Percentiles rank a stretch among this genome's conserved stretches.
phyloP scores from a whole-genome alignment of 78 protist genomes.

The Dictyostelium purpureum region DNA sequence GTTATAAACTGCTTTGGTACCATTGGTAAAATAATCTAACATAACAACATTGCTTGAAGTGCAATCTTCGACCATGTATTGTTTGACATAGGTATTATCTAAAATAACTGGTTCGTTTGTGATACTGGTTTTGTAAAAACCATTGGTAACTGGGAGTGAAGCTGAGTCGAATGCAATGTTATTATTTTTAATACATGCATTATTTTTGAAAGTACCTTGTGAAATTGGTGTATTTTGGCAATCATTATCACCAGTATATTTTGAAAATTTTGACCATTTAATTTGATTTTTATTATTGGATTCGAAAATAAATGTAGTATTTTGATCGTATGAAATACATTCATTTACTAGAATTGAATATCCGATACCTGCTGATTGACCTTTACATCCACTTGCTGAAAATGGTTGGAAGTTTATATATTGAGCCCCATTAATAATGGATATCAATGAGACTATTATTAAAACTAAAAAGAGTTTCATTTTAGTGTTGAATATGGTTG shows the following conservation, averaged over 20 bases:
- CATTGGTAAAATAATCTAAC: neutral
- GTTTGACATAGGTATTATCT: neutral
- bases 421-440: no score
- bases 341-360: neutral
- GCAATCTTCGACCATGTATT: neutral
- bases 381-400: neutral
- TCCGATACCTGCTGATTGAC: neutral
- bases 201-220: neutral
- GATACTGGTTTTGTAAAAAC: neutral
- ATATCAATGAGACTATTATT: no score
- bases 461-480: no score
- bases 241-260: neutral
- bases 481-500: no score
- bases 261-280: neutral
- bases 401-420: neutral
- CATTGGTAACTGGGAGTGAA: neutral
- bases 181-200: neutral
- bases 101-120: neutral
- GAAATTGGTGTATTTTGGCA: neutral
- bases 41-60: neutral
- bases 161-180: neutral
- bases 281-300: neutral
- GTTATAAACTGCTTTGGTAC: neutral
- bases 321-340: neutral
- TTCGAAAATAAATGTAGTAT: neutral